phyloP scores from a whole-genome alignment of 768 basidiomycete genomes.

The Antrodiella citrinella region DNA sequence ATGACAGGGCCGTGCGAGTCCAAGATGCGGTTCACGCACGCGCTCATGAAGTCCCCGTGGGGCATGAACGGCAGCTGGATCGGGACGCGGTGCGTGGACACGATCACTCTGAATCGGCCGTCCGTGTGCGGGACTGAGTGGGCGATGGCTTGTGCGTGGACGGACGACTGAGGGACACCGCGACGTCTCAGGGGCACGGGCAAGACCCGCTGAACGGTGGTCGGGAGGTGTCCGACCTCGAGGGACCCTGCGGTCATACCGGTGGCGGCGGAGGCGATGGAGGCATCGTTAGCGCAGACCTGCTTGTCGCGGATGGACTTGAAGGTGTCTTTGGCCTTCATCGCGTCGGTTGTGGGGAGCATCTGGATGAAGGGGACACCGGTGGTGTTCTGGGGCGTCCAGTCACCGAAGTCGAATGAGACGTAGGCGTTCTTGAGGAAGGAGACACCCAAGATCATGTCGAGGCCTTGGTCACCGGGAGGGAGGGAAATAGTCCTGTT shows the following conservation, averaged over 20 bases:
- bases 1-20: slow-evolving; percentile 12
- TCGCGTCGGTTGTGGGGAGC: slow-evolving; percentile 16
- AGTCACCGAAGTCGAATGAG: slow-evolving; percentile 20
- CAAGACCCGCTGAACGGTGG: too few relatives aligned
- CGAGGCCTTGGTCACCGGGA: slow-evolving; percentile 13
- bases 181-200: background rate
- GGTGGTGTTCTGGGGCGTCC: slow-evolving; percentile 9
- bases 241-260: background rate
- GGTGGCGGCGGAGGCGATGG: background rate
- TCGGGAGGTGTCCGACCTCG: background rate
- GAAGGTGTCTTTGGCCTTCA: background rate
- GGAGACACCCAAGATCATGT: slow-evolving; percentile 26
- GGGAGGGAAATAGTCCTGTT: slow-evolving; percentile 9
- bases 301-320: background rate
- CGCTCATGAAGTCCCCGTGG: background rate
- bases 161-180: background rate
- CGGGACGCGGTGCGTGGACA: background rate
- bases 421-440: slow-evolving; percentile 28
- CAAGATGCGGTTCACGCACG: slow-evolving; percentile 9
- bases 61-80: background rate
- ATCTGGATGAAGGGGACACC: slow-evolving; percentile 26
- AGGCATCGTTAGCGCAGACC: slow-evolving; percentile 1
- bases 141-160: background rate
- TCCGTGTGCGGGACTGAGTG: too few relatives aligned
- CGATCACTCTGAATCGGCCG: background rate